Evolutionary conservation across 352 stramenopile genomes (phyloP), one percentile per base, ranked within the genome.

Genomic region (Pythium volutum): DNA sequence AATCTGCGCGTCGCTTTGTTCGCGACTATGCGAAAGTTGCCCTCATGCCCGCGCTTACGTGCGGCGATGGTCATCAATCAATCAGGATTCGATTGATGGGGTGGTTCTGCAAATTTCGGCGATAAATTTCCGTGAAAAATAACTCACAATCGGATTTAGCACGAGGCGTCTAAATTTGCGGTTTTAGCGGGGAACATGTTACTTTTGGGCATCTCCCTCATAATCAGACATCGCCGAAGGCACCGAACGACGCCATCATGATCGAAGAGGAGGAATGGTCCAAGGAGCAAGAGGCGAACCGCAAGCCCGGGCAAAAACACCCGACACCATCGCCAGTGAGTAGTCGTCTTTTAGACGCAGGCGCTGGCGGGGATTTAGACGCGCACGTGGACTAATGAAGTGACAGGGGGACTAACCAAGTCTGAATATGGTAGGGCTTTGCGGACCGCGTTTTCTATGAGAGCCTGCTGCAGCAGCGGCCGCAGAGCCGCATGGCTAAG

Each of bases 361-460:
- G 36, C 36, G 36, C 10, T 42, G 36, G 15, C 18, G 14, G 4
- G 26, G 18, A 20, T 1, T 23, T 39, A 52, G 14, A 33, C 29
- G n/a, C 27, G 45, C 25, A 29, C 45, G 8, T 4, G 16, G 18
- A n/a, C n/a, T n/a, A 14, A 45, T 20, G 12, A 55, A 55, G 42
- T 27, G 31, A 15, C 25, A 22, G 1, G 33, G 9, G 36, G 52
- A 59, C 52, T 59, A 48, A 59, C 52, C 9, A 9, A 42, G 16
- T 59, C 4, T 26, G 7, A 42, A 22, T 12, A 22, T 20, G 15
- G 16, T 27, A 95, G 77, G 88, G 86, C 53, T 93, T 89, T 67
- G 86, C 86, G 33, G 88, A 96, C 50, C 84, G 88, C 55, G 88
- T 96, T 15, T 96, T 96, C 69, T 96, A 96, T 65, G 88, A 96